Conservation (phyloP, 768 basidiomycete species). For the Tricholoma furcatifolium region DNA sequence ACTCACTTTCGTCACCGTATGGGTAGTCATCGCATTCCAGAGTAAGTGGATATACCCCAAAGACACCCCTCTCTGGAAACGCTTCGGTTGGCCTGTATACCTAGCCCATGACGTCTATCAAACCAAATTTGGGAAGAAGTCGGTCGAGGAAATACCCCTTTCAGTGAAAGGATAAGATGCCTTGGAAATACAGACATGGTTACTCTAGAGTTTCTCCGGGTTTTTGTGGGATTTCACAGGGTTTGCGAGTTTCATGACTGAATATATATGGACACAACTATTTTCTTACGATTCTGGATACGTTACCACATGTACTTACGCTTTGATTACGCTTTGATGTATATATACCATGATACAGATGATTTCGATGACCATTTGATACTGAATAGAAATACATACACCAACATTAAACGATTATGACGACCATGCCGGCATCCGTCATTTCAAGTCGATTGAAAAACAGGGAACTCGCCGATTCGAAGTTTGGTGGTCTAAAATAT, state of each 20-base stretch:
- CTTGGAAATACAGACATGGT: background rate
- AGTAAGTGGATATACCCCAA: slow-evolving; percentile 35
- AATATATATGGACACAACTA: too few species aligned
- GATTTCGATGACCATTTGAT: slow-evolving; percentile 32
- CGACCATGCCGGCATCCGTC: background rate
- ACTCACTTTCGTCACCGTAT: slow-evolving; percentile 50
- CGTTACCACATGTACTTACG: too few species aligned
- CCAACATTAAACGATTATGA: too few species aligned
- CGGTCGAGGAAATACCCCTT: slow-evolving; percentile 6
- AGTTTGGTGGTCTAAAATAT: slow-evolving; percentile 27
- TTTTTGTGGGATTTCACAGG: background rate
- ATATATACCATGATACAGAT: too few species aligned
- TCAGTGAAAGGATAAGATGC: background rate
- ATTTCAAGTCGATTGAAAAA: slow-evolving; percentile 24
- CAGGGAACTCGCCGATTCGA: slow-evolving; percentile 42
- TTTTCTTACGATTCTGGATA: too few species aligned
- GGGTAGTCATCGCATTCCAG: slow-evolving; percentile 57
- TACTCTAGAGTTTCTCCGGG: background rate
- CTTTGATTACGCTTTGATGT: too few species aligned
- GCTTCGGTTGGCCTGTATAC: slow-evolving; percentile 36
- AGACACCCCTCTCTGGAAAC: slow-evolving; percentile 25
- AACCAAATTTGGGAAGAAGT: background rate
- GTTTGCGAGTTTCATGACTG: background rate
- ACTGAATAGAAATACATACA: too few species aligned
- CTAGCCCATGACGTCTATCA: slow-evolving; percentile 17